Evolutionary conservation across 169 alveolate species (phyloP), one percentile per base, ranked within the genome.

Genomic region (Besnoitia besnoiti): DNA sequence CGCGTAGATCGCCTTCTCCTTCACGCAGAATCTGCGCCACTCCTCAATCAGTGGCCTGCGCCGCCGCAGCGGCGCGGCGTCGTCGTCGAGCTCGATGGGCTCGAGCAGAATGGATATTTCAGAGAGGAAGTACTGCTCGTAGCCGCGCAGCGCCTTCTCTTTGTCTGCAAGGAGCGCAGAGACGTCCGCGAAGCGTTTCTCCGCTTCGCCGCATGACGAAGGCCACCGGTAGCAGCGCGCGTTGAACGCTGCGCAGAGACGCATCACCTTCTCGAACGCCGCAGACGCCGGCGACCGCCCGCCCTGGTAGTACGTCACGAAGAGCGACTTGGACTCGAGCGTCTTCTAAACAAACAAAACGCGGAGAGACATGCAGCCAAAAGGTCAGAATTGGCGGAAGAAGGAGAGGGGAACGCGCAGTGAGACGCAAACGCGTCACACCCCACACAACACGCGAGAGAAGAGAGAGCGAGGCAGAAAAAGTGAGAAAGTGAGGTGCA

Each of bases 1-100:
- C 21, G 97, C 96, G 95, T 98, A 99, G 46, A 98, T 96, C n/a
- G 98, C 96, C 93, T 98, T 98, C 92, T 99, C 99, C 94, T 98
- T 98, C 44, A 96, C 91, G 90, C 99, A 95, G 93, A 98, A 98
- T 67, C 98, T 95, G 89, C 97, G 94, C 97, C 98, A 96, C 88
- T 98, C 99, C 94, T 98, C 99, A 42, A 98, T 96, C 37, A 97
- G 94, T 42, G 99, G 93, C 12, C 93, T 19, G 30, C 80, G 40
- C n/a, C 80, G 50, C 10, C 47, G 12, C 46, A 37, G 39, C n/a
- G 44, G 10, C 44, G 37, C 76, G 37, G 33, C 12, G 10, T 30
- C 80, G 44, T 7, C 14, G 10, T n/a, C 44, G 24, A 7, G 10
- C 1, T 67, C 80, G 0, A 95, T 96, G 35, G 96, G 96, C 92